These are phyloP conservation scores for Solanum ossicruentum DNA, from an alignment of 257 asterid species.

Conservation along the genomic window DNA sequence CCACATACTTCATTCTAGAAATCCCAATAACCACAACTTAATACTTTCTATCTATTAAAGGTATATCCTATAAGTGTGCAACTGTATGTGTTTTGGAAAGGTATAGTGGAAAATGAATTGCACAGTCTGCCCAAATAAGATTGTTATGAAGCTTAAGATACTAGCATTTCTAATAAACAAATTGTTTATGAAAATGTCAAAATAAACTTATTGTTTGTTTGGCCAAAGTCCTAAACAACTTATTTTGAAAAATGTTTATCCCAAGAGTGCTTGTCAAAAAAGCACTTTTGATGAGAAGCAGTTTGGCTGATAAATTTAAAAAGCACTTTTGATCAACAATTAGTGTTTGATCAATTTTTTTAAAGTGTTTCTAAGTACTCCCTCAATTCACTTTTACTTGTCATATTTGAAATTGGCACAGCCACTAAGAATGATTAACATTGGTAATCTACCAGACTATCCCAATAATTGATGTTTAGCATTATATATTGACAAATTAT, in stretches of 20 bases:
- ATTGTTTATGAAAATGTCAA: background rate
- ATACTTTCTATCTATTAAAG: background rate
- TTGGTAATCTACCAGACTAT: too few species aligned
- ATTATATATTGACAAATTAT: too few species aligned
- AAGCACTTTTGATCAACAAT: background rate
- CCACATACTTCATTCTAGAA: background rate
- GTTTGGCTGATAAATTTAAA: background rate
- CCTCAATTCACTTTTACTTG: too few species aligned
- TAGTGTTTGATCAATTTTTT: background rate
- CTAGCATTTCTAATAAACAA: background rate
- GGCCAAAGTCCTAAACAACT: background rate
- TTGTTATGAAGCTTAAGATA: background rate
- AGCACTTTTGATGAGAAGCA: background rate
- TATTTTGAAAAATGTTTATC: background rate
- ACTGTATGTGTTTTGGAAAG: background rate
- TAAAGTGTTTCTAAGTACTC: background rate
- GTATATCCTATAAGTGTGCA: background rate
- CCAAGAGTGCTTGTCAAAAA: background rate
- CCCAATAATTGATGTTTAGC: too few species aligned
- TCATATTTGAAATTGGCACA: too few species aligned
- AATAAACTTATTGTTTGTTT: background rate
- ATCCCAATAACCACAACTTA: background rate
- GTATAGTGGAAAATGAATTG: background rate
- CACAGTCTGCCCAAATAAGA: background rate
- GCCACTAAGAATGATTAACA: too few species aligned